Percentiles rank a stretch among this genome's conserved stretches.
Evolutionary conservation across 2,329 filamentous ascomycete genomes (phyloP).

Genomic region (Alternaria alternata): DNA sequence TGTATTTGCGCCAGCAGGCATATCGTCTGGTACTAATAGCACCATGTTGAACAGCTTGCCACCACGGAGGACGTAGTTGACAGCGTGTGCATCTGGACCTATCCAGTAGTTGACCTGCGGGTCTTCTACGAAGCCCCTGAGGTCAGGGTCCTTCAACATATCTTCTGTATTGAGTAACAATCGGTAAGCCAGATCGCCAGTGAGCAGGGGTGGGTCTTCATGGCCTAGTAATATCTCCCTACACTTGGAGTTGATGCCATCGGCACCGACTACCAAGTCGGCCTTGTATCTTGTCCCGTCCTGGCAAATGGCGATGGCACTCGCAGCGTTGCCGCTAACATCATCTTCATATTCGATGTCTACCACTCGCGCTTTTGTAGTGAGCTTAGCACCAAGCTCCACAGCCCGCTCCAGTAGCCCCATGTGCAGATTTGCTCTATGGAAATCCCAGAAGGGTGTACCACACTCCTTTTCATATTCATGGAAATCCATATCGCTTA

Average conservation of each 20-base stretch:
- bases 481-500: constrained; percentile 60
- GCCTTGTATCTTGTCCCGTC: constrained; percentile 50
- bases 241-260: constrained; percentile 58
- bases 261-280: constrained; percentile 59
- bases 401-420: constrained; percentile 58
- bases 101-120: constrained; percentile 64
- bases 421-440: constrained; percentile 62
- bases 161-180: constrained; percentile 56
- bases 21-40: constrained; percentile 60
- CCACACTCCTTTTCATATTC: constrained; percentile 48
- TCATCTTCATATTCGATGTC: constrained; percentile 49
- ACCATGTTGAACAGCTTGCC: constrained; percentile 62
- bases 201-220: constrained; percentile 58
- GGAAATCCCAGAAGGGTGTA: constrained; percentile 63
- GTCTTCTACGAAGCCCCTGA: constrained; percentile 56
- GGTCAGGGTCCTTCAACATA: constrained; percentile 57
- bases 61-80: constrained; percentile 61
- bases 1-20: constrained; percentile 56
- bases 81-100: constrained; percentile 60
- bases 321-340: constrained; percentile 32
- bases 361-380: constrained; percentile 55
- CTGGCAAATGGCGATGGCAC: constrained; percentile 53
- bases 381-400: constrained; percentile 59
- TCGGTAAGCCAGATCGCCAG: constrained; percentile 62
- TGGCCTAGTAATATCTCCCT: constrained; percentile 56